Evolutionary conservation across 1,139 yeast genomes (phyloP).

Genomic region (Pichia sp.): DNA sequence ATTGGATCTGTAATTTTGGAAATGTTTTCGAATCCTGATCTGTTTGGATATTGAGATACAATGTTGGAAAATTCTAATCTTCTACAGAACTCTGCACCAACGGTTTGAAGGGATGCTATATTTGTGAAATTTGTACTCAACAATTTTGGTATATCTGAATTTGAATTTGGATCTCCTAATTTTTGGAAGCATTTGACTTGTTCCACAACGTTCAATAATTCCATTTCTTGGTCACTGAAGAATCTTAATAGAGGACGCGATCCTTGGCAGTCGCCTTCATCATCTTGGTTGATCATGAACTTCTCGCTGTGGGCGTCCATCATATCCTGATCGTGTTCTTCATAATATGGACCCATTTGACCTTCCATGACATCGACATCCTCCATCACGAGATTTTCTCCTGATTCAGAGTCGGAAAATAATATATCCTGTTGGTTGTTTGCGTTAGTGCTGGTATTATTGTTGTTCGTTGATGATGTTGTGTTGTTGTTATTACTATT

Average conservation of each 20-base stretch:
- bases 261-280: neutral
- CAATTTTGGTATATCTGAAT: conserved; percentile 17
- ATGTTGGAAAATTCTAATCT: conserved; percentile 29
- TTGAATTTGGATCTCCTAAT: conserved; percentile 19
- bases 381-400: no score
- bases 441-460: no score
- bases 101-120: conserved; percentile 23
- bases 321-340: conserved; percentile 13
- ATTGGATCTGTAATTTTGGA: conserved; percentile 3
- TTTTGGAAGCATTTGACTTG: conserved; percentile 26
- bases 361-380: conserved; percentile 6
- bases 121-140: conserved; percentile 25
- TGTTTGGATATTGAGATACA: conserved; percentile 13
- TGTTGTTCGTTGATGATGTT: no score
- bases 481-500: conserved; percentile 13
- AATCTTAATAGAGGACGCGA: neutral
- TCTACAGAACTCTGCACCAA: conserved; percentile 25
- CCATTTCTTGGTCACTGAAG: conserved; percentile 26
- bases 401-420: no score
- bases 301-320: conserved; percentile 17
- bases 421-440: no score
- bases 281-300: conserved; percentile 12
- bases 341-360: conserved; percentile 26
- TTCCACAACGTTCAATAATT: conserved; percentile 26
- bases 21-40: conserved; percentile 2